These are phyloP conservation scores for Tetrahymena malaccensis DNA, from an alignment of 73 alveolate genomes.

Conservation along the genomic window DNA sequence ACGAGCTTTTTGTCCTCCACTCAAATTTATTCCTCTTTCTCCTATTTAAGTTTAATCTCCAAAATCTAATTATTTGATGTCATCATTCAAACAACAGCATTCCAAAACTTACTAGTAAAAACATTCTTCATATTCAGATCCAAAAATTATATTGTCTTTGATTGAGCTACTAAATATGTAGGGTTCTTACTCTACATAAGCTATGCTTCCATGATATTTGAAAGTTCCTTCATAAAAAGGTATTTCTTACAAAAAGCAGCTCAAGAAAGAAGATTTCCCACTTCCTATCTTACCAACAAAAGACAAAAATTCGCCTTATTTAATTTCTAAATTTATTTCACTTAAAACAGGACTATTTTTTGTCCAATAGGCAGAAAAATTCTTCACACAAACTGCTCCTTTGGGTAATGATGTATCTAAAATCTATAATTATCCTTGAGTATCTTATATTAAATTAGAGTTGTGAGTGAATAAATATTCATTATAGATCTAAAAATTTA, in stretches of 20 bases:
- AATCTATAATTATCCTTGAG: not conserved
- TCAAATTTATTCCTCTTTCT: constrained; percentile 56
- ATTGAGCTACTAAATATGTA: not conserved
- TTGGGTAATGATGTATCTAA: not conserved
- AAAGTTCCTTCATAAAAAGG: not conserved
- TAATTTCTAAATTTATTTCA: constrained; percentile 12
- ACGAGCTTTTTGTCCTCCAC: constrained; percentile 69
- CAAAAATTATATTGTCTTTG: constrained; percentile 18
- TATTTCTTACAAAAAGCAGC: constrained; percentile 41
- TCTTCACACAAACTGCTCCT: not conserved
- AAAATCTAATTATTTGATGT: constrained; percentile 40
- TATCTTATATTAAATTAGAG: not conserved
- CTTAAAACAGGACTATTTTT: not conserved
- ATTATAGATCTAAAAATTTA: not conserved
- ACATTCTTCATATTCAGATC: constrained; percentile 36
- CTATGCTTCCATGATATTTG: not conserved
- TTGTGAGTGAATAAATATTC: too few relatives aligned
- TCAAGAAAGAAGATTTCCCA: constrained; percentile 44
- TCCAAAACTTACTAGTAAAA: constrained; percentile 47
- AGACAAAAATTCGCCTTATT: constrained; percentile 11
- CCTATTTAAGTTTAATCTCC: constrained; percentile 68
- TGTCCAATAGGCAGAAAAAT: not conserved
- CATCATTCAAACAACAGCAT: constrained; percentile 47
- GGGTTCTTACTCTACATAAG: not conserved
- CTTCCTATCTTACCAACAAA: constrained; percentile 54